phyloP scores from a whole-genome alignment of 2,329 filamentous ascomycete genomes.

The Sporothrix curviconia region DNA sequence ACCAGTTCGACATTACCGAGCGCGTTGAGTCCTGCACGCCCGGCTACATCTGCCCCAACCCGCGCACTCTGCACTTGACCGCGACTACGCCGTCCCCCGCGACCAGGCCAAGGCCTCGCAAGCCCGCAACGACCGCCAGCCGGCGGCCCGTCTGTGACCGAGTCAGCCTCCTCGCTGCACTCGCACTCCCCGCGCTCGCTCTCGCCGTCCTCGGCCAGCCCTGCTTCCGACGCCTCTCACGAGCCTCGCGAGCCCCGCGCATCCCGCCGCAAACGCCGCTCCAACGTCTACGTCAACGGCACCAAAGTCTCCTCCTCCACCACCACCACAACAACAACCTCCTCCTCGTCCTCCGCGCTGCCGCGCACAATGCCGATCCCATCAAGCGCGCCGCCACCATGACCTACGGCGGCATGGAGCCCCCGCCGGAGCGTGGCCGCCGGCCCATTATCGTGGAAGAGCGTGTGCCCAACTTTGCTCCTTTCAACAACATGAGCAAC shows the following conservation, averaged over 20 bases:
- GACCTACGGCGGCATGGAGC: slow-evolving; percentile 20
- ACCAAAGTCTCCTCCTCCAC: slow-evolving; percentile 14
- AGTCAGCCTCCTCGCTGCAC: no score
- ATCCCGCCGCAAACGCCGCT: slow-evolving; percentile 19
- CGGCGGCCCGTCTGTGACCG: background rate
- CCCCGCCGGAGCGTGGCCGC: slow-evolving; percentile 19
- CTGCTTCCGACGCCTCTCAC: background rate
- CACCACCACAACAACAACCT: slow-evolving; percentile 13
- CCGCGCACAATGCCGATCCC: slow-evolving; percentile 19
- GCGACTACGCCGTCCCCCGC: slow-evolving; percentile 13
- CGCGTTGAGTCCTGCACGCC: slow-evolving; percentile 26
- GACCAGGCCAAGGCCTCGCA: slow-evolving; percentile 10
- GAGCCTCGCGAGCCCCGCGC: background rate
- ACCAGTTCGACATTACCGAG: slow-evolving; percentile 26
- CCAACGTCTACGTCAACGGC: slow-evolving; percentile 24
- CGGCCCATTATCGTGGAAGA: slow-evolving; percentile 22
- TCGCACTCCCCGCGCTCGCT: no score
- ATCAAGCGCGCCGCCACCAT: slow-evolving; percentile 24
- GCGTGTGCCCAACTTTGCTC: slow-evolving; percentile 10
- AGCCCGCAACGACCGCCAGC: background rate
- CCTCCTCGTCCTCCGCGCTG: slow-evolving; percentile 14
- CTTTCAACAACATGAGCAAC: no score
- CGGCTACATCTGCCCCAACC: slow-evolving; percentile 25
- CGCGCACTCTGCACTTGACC: slow-evolving; percentile 19
- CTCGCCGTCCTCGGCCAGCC: slow-evolving; percentile 12